Evolutionary conservation across 805 yeast species (phyloP), one percentile per base, ranked within the genome.

Genomic region (Debaryomyces prosopidis): DNA sequence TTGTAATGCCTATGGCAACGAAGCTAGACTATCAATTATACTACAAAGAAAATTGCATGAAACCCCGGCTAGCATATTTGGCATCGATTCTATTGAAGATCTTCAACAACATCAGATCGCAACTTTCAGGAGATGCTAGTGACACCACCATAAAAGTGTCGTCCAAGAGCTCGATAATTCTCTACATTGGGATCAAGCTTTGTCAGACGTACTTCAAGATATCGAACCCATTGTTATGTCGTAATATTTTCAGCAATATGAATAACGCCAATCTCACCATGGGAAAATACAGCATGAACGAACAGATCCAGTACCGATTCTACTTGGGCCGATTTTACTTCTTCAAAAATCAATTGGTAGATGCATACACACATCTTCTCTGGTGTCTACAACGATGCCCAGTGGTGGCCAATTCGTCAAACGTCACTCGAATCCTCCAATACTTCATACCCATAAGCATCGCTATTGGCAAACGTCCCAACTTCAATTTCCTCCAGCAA

Each of bases 201-300:
- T 83, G 87, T 56, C 71, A 77, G 45, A 63, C 80, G 5, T 85
- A 84, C 59, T 82, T 79, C 56, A 65, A 60, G 33, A 73, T 82
- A 17, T 76, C 71, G 26, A 79, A 77, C 26, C 85, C 86, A 5
- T 66, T 81, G 51, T 62, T 81, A 14, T 82, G 87, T 60, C 73
- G 81, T 30, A 81, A 82, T 52, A 80, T 82, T 33, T 81, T 81
- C 54, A 74, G 84, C 28, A 82, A 82, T 58, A 76, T 82, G 68
- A 79, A 76, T 52, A 77, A 79, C 39, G 69, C 82, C 15, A 65
- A 68, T 18, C 62, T 82, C 33, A 69, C 67, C 33, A 71, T 73
- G 42, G 51, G 50, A 3, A 59, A 66, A n/a, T 80, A 73, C 34
- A 58, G 71, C 3, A 66, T 54, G 35, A 60, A 71, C 14, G 80